These are phyloP conservation scores for Ustilago curta DNA, from an alignment of 1,284 basidiomycete species.

Conservation along the genomic window DNA sequence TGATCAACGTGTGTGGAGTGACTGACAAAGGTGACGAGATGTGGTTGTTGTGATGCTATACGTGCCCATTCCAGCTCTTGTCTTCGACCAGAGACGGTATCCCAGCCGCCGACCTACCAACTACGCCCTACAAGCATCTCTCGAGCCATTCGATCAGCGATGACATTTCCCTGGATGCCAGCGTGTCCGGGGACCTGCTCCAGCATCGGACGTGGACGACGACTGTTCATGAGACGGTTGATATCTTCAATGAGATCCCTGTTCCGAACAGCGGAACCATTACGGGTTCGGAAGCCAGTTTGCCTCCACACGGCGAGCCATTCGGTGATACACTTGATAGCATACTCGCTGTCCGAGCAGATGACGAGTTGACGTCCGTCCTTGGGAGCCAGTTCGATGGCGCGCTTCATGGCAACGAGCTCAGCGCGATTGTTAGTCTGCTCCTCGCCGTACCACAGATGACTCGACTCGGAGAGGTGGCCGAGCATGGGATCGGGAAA, in stretches of 20 bases:
- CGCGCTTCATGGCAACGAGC: slow-evolving; percentile 80
- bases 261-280: slow-evolving; percentile 77
- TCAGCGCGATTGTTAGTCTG: slow-evolving; percentile 92
- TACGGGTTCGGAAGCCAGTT: slow-evolving; percentile 73
- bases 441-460: slow-evolving; percentile 78
- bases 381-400: slow-evolving; percentile 77
- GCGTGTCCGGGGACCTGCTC: slow-evolving; percentile 79
- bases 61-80: no score
- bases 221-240: slow-evolving; percentile 60
- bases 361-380: slow-evolving; percentile 74
- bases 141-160: slow-evolving; percentile 74
- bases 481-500: slow-evolving; percentile 35
- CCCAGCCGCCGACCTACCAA: slow-evolving; percentile 69
- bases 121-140: background rate
- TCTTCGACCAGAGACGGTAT: slow-evolving; percentile 71
- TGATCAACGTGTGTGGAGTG: no score
- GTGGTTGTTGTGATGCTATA: no score
- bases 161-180: slow-evolving; percentile 80
- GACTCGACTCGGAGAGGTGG: slow-evolving; percentile 78
- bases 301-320: slow-evolving; percentile 77
- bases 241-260: slow-evolving; percentile 76
- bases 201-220: slow-evolving; percentile 69
- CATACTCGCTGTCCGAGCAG: slow-evolving; percentile 72
- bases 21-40: no score
- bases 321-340: slow-evolving; percentile 72